Evolutionary conservation across 2,329 filamentous ascomycete species (phyloP).

Genomic region (Aschersonia sp.): DNA sequence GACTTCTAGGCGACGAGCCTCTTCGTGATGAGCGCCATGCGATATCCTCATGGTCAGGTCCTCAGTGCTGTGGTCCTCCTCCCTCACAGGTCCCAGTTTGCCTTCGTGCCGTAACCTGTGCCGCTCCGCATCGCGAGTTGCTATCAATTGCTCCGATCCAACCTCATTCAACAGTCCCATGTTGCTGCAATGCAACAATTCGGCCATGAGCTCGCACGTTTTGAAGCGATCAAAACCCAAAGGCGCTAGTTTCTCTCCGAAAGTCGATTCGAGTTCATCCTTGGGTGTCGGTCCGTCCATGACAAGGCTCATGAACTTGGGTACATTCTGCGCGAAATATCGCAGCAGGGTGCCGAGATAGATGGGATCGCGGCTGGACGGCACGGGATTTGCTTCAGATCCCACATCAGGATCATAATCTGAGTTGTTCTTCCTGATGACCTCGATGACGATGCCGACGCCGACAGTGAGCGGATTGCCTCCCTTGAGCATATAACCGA

Average conservation of each 20-base stretch:
- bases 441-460: constrained; percentile 94
- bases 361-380: constrained; percentile 82
- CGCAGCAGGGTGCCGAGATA: constrained; percentile 85
- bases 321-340: constrained; percentile 79
- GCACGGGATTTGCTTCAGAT: constrained; percentile 62
- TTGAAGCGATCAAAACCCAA: constrained; percentile 97
- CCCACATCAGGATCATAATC: constrained; percentile 94
- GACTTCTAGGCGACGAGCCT: constrained; percentile 61
- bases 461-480: constrained; percentile 92
- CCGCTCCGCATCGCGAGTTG: constrained; percentile 64
- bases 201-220: constrained; percentile 97
- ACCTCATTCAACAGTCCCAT: constrained; percentile 92
- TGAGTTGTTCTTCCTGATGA: constrained; percentile 98
- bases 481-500: constrained; percentile 80
- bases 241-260: constrained; percentile 81
- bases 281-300: constrained; percentile 62
- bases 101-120: constrained; percentile 68
- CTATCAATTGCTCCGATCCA: constrained; percentile 79
- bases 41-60: constrained; percentile 45
- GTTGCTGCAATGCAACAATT: constrained; percentile 93
- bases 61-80: constrained; percentile 32
- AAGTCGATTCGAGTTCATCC: constrained; percentile 69
- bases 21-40: constrained; percentile 28
- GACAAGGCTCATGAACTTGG: constrained; percentile 86
- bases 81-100: constrained; percentile 37